Evolutionary conservation across 345 rosid genomes (phyloP), one percentile per base, ranked within the genome.

Genomic region (Mallotus nudiflorus): DNA sequence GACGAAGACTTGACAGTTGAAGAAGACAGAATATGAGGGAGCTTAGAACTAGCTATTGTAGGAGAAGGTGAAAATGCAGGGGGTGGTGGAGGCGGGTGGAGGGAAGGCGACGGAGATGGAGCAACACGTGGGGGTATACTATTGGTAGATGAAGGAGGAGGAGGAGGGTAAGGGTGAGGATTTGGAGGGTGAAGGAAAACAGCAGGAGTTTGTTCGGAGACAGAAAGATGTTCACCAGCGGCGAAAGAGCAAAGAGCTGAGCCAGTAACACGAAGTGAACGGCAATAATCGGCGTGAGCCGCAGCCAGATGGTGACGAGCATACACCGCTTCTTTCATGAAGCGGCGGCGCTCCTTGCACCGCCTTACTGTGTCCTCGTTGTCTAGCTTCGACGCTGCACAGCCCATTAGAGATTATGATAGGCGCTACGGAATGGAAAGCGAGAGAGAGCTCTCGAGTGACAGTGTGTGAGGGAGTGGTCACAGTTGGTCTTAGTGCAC

Each of bases 271-370:
- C 96, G 96, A 45, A 95, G 92, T 7, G 94, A 88, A 49, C 92
- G 87, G 81, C 92, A 90, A 81, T 95, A 95, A 66, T 95, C 99
- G 31, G 98, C 89, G 83, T 92, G 97, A 59, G 99, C 97, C 0
- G 89, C 85, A 29, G 99, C 98, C 0, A 95, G 79, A 44, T 84
- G 90, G 82, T 92, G 97, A 13, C 99, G 90, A 5, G 99, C 85
- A 69, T 57, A 75, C 56, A 95, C 97, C 25, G 98, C 91, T 66
- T 90, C 96, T 64, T 91, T 88, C 84, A 95, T 92, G 5, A 95
- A 81, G 85, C 96, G 98, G 75, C 99, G 96, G 6, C 99, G 93
- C 20, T 95, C 98, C 72, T 95, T 95, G 82, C 99, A 95, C 24
- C 92, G 89, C 59, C 98, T 76, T 6, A 95, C 99, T 0, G 89